Evolutionary conservation across 2,329 filamentous ascomycete species (phyloP), one percentile per base, ranked within the genome.

Genomic region (Fusarium coicis): DNA sequence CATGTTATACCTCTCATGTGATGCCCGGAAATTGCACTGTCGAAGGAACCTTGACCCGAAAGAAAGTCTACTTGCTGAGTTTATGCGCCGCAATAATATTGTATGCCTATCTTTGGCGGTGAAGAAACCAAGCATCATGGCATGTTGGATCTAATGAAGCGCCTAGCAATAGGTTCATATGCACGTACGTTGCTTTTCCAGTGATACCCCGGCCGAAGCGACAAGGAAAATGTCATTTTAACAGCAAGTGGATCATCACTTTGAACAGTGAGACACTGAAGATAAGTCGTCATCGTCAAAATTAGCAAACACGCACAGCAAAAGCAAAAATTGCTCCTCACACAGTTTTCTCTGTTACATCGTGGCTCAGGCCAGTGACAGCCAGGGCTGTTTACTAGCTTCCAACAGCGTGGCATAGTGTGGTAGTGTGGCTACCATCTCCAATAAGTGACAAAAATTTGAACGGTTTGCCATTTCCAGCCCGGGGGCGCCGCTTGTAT

Each of bases 131-230:
- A 74, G 58, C 58, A 68, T 53, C 50, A 64, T 58, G 44, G 49
- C 49, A 66, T 44, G 49, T 50, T 66, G 42, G 36, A 32, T 56
- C 39, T 66, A 46, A 55, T n/a, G 26, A 53, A 55, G 52, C 26
- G 60, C 42, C 62, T 60, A 62, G 62, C 40, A 42, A 47, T 49
- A 43, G 47, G 55, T 59, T 72, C 60, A 58, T 58, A 68, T 75
- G 72, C 63, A 67, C 56, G 53, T 76, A 63, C 59, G 44, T 76
- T 75, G 69, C 62, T 68, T 75, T 74, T 72, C 65, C 52, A 37
- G 16, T 37, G 40, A 56, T 37, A 53, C 40, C 63, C 69, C 46
- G 30, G 54, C 47, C 36, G 39, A 50, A 28, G 60, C n/a, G 59
- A 50, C 26, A 32, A 57, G 40, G 40, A 53, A 50, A 56, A 55